A percentile compares a stretch with the other conserved stretches of the same genome.
These are phyloP conservation scores for Peniophora sp. DNA, from an alignment of 1,284 basidiomycete species.

Conservation along the genomic window DNA sequence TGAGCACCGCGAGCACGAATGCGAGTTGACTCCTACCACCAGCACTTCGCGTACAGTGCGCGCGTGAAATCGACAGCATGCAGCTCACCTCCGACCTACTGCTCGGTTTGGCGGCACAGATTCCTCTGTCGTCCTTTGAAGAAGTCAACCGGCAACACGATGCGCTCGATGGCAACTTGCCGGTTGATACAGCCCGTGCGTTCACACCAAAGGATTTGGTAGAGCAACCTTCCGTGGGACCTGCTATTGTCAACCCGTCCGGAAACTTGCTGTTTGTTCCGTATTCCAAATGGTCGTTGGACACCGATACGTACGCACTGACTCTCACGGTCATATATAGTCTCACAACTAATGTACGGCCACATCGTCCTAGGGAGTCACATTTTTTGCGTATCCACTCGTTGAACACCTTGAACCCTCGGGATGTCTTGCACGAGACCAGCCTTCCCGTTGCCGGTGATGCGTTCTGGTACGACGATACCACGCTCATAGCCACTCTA, in stretches of 20 bases:
- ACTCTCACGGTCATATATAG: conserved; percentile 32
- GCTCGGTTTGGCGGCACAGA: too few species aligned
- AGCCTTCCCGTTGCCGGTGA: conserved; percentile 60
- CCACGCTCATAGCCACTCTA: conserved; percentile 58
- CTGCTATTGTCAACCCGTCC: conserved; percentile 50
- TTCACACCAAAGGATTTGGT: conserved; percentile 68
- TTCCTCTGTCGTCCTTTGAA: too few species aligned
- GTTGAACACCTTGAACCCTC: neutral
- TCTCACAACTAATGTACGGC: too few species aligned
- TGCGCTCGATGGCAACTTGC: too few species aligned
- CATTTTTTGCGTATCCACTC: neutral
- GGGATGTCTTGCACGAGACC: conserved; percentile 24
- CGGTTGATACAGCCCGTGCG: conserved; percentile 28
- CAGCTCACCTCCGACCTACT: too few species aligned
- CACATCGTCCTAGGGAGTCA: neutral
- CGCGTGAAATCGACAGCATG: too few species aligned
- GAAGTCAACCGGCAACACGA: too few species aligned
- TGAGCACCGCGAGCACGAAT: too few species aligned
- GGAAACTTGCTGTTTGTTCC: conserved; percentile 64
- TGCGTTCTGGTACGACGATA: conserved; percentile 63
- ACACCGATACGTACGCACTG: conserved; percentile 55
- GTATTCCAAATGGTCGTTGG: conserved; percentile 59
- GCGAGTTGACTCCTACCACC: too few species aligned
- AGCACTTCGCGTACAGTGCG: too few species aligned
- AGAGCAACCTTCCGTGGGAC: conserved; percentile 58